Evolutionary conservation across 192 early-diverging fungal genomes (phyloP), one percentile per base, ranked within the genome.

Genomic region (Paraglomus brasilianum): DNA sequence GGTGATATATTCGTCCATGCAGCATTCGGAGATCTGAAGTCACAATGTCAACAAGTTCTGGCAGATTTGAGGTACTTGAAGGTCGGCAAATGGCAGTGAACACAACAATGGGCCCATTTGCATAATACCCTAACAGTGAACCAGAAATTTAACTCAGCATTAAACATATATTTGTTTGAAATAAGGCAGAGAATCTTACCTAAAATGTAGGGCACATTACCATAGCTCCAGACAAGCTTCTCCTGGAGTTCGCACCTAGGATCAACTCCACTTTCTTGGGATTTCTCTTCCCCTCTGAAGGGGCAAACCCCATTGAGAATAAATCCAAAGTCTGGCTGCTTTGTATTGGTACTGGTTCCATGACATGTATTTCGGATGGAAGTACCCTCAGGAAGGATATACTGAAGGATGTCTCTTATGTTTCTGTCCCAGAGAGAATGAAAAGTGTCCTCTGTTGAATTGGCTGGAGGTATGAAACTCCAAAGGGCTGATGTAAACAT

Each of bases 41-140:
- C 39, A 30, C 38, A 5, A 60, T 60, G 58, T 13, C 4, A 40
- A 60, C 15, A 41, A 60, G n/a, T 6, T 60, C 38, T 60, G 58
- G 39, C 14, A 38, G 14, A 59, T 7, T 8, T 40, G n/a, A 38
- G 17, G 30, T 38, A 1, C 8, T 15, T 40, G 15, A 4, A 22
- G 56, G 56, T n/a, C 11, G 57, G 58, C 58, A 60, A 60, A 60
- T 30, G 0, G 58, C 39, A 41, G 19, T n/a, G 0, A 39, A 42
- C 0, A 7, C 19, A 17, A 60, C 22, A 17, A 9, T 8, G 10
- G 15, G 58, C 19, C 38, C 38, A 60, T 15, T 0, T 2, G 38
- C 5, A n/a, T 60, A 42, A n/a, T 60, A 60, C 5, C 58, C 58
- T 60, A n/a, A n/a, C n/a, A n/a, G 38, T 40, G 14, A 60, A 30